A percentile compares a stretch with the other conserved stretches of the same genome.
Conservation (phyloP, 2,329 filamentous ascomycete genomes). For the Plectosphaerella sp. region DNA sequence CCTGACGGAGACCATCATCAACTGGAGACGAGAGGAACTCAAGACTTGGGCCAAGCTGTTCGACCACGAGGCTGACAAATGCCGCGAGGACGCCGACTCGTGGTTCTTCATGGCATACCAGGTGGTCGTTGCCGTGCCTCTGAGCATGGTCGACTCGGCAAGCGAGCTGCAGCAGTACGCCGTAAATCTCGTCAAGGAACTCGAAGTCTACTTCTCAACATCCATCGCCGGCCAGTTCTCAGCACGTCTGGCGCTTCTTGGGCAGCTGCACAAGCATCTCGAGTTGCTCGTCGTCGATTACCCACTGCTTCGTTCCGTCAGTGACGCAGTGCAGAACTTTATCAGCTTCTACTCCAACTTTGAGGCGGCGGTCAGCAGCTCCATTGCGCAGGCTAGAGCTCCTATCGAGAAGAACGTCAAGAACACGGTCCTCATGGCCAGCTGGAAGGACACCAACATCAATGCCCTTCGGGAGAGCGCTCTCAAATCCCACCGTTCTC, state of each 20-base stretch:
- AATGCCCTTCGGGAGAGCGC: conserved; percentile 84
- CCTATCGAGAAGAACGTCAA: conserved; percentile 88
- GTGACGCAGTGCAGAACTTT: conserved; percentile 69
- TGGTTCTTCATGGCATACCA: conserved; percentile 99
- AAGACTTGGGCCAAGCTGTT: conserved; percentile 89
- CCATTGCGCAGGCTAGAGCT: conserved; percentile 62
- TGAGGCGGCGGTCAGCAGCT: conserved; percentile 58
- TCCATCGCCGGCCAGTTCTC: conserved; percentile 79
- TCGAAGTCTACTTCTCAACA: conserved; percentile 74
- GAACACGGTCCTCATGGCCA: conserved; percentile 86
- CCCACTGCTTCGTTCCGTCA: conserved; percentile 52
- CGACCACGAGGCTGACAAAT: conserved; percentile 75
- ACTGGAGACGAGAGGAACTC: conserved; percentile 87
- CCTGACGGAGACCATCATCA: conserved; percentile 75
- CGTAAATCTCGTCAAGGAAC: conserved; percentile 64
- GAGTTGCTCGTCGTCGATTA: conserved; percentile 56
- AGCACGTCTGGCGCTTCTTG: conserved; percentile 67
- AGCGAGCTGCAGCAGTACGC: conserved; percentile 60
- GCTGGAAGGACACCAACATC: conserved; percentile 98
- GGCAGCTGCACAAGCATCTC: conserved; percentile 62
- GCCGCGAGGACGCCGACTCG: conserved; percentile 70
- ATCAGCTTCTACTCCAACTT: conserved; percentile 71
- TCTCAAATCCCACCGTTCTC: conserved; percentile 81
- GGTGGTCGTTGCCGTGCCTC: conserved; percentile 72
- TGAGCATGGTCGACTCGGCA: conserved; percentile 57